Evolutionary conservation across 2,329 filamentous ascomycete genomes (phyloP), one percentile per base, ranked within the genome.

Genomic region (Hypoxylon sp.): DNA sequence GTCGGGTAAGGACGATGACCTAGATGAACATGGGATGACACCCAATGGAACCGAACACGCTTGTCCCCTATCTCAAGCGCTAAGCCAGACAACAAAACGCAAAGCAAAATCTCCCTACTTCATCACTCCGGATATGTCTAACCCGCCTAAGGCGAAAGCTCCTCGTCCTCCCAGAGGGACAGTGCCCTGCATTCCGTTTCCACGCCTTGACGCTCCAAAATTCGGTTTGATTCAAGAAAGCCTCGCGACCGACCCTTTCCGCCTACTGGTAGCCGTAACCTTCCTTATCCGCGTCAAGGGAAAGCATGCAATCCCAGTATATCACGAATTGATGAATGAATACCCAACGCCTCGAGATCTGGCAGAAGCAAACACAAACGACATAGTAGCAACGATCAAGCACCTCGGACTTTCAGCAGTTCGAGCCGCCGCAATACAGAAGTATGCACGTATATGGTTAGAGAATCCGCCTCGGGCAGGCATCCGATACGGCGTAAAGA

Each of bases 151-250:
- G 45, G 45, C 51, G 25, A 80, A 76, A 41, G 60, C 65, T 13
- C 75, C 74, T 30, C 78, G 81, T 6, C 80, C 82, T 2, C 78
- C 77, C 1, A 78, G 81, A 9, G 83, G 83, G 7, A 83, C 79
- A 1, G 76, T 90, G 7, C 87, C 88, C 0, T 81, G 82, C 23
- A 82, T 90, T 11, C 86, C 87, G 2, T 93, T 95, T 70, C 92
- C 93, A 0, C 86, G 89, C 0, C 86, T 94, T 34, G 84, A 85
- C 6, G 83, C 87, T 0, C 76, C 83, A 0, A 78, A 75, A 5
- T 97, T 97, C 75, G 94, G 94, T 0, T 85, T 98, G 1, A 89
- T 97, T 38, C 94, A 98, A 77, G 94, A 97, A 77, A 86, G 90
- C 69, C 86, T 97, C 14, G 89, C 89, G 1, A 79, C 87, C 53